Conservation (phyloP, 2,329 filamentous ascomycete genomes). For the Raffaelea albimanens region DNA sequence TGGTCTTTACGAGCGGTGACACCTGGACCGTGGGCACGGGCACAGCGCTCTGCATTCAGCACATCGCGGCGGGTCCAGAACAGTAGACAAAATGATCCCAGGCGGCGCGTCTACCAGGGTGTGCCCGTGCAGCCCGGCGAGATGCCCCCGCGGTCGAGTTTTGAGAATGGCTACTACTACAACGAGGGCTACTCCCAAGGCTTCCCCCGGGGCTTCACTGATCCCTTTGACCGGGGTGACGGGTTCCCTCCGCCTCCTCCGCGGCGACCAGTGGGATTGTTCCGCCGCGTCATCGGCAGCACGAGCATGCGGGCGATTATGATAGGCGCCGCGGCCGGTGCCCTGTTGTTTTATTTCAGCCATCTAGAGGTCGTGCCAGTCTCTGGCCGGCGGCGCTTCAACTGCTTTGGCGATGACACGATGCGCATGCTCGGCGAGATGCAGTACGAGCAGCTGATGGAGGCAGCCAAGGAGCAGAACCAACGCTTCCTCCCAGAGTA, state of each 20-base stretch:
- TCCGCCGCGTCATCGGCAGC: conserved; percentile 8
- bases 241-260: background rate
- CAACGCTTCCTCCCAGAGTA: conserved; percentile 46
- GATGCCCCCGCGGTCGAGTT: conserved; percentile 9
- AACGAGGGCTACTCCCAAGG: background rate
- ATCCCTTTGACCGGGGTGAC: no score
- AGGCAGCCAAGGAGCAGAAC: conserved; percentile 40
- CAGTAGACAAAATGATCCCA: conserved; percentile 8
- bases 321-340: conserved; percentile 30
- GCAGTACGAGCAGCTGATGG: conserved; percentile 48
- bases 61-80: conserved; percentile 6
- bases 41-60: background rate
- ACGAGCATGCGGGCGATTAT: conserved; percentile 30
- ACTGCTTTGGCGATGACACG: conserved; percentile 47
- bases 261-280: background rate
- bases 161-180: background rate
- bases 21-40: no score
- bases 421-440: conserved; percentile 44
- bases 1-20: no score
- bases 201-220: no score
- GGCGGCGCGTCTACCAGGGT: conserved; percentile 5
- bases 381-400: conserved; percentile 64
- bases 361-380: conserved; percentile 67
- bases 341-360: conserved; percentile 51
- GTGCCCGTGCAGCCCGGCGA: conserved; percentile 9